Evolutionary conservation across 2,329 filamentous ascomycete genomes (phyloP).

Genomic region (Diaporthe vexans): DNA sequence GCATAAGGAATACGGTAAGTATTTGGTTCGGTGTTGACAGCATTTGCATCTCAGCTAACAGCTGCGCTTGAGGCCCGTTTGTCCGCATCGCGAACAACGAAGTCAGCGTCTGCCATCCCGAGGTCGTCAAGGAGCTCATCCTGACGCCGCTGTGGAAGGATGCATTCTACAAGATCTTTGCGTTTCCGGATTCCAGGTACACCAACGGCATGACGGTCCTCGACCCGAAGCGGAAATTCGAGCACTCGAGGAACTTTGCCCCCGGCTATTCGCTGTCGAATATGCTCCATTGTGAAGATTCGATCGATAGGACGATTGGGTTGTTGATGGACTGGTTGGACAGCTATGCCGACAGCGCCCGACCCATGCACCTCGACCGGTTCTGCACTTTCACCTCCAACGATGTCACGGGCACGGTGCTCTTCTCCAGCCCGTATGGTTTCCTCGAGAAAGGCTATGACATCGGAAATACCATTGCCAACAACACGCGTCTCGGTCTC

Average conservation of each 20-base stretch:
- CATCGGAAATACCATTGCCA: conserved; percentile 49
- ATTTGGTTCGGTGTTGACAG: background rate
- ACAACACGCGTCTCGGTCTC: conserved; percentile 37
- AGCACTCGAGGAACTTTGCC: conserved; percentile 51
- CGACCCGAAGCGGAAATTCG: conserved; percentile 52
- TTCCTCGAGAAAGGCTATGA: conserved; percentile 49
- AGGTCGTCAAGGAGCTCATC: conserved; percentile 57
- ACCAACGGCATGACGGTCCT: conserved; percentile 57
- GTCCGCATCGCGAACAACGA: conserved; percentile 59
- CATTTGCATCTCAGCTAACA: background rate
- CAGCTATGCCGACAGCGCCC: conserved; percentile 34
- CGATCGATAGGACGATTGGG: conserved; percentile 39
- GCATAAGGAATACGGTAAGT: conserved; percentile 52
- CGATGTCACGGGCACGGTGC: conserved; percentile 50
- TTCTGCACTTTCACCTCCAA: conserved; percentile 48
- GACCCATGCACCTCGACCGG: conserved; percentile 44
- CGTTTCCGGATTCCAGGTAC: conserved; percentile 57
- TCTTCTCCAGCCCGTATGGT: conserved; percentile 49
- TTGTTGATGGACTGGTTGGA: conserved; percentile 43
- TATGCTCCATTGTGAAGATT: conserved; percentile 41
- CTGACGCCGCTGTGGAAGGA: conserved; percentile 54
- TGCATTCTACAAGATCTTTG: conserved; percentile 50
- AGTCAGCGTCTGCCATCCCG: conserved; percentile 58
- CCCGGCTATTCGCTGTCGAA: conserved; percentile 52
- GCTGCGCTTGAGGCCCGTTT: conserved; percentile 47